phyloP scores from a whole-genome alignment of 495 filamentous ascomycete species.

The Clohesyomyces aquaticus region DNA sequence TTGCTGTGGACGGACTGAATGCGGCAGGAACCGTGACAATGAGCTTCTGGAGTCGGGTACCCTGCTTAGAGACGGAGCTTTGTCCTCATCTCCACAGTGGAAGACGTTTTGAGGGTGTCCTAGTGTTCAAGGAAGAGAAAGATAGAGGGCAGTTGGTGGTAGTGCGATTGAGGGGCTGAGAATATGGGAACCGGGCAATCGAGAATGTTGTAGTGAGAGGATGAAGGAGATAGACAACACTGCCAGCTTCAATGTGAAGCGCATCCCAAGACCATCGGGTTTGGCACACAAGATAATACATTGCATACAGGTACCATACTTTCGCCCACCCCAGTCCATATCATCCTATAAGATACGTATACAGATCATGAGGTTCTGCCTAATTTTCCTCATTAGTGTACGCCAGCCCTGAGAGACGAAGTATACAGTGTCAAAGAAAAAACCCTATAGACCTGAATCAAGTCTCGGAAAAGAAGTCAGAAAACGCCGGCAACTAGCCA shows the following conservation, averaged over 20 bases:
- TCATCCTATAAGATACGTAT: neutral
- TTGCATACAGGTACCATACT: neutral
- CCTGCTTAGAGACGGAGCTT: too few relatives aligned
- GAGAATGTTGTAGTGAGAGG: neutral
- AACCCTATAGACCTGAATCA: neutral
- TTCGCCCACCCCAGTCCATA: neutral
- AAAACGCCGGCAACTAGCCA: neutral
- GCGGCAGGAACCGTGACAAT: too few relatives aligned
- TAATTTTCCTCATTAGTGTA: neutral
- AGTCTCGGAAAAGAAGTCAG: neutral
- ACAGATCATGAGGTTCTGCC: neutral
- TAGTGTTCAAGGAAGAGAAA: too few relatives aligned
- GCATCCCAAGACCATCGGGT: neutral
- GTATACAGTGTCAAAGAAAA: neutral
- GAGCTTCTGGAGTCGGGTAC: too few relatives aligned
- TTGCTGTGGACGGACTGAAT: too few relatives aligned
- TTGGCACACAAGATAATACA: neutral
- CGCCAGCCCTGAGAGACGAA: neutral
- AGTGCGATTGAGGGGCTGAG: too few relatives aligned
- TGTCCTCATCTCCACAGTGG: too few relatives aligned
- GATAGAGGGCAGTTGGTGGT: too few relatives aligned
- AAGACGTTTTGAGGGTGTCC: too few relatives aligned
- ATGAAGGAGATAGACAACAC: too few relatives aligned
- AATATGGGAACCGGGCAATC: neutral
- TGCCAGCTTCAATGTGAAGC: neutral